Evolutionary conservation across 1,284 basidiomycete species (phyloP).

Genomic region (Lentinula novae-zelandiae): DNA sequence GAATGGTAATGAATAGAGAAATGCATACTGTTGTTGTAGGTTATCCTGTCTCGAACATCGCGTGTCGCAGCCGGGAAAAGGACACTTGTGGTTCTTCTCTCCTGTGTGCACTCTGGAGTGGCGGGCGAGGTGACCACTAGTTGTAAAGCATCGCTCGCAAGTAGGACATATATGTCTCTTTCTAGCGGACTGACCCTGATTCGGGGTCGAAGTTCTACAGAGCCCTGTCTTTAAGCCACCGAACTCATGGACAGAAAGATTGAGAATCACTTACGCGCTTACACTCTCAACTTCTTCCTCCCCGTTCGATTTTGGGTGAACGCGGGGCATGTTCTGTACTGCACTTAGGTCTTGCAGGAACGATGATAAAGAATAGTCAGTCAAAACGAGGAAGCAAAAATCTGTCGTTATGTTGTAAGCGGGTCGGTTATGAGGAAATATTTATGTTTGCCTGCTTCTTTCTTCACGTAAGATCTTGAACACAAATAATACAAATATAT

Average conservation of each 20-base stretch:
- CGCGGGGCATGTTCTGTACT: conserved; percentile 31
- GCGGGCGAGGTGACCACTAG: conserved; percentile 78
- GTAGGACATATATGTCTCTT: conserved; percentile 63
- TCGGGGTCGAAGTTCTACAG: conserved; percentile 17
- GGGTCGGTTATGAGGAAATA: conserved; percentile 25
- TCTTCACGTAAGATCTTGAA: conserved; percentile 21
- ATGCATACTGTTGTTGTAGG: conserved; percentile 76
- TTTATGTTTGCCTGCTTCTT: conserved; percentile 29
- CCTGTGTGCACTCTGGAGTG: conserved; percentile 82
- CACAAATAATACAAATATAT: conserved; percentile 23
- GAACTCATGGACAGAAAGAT: background rate
- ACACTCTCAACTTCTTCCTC: background rate
- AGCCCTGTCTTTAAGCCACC: conserved; percentile 6
- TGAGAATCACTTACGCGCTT: conserved; percentile 8
- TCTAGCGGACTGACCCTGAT: conserved; percentile 27
- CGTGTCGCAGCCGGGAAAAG: conserved; percentile 80
- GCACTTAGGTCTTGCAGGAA: background rate
- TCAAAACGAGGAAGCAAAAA: conserved; percentile 16
- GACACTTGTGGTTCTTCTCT: conserved; percentile 77
- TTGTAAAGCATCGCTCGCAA: conserved; percentile 75
- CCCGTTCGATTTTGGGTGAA: conserved; percentile 25
- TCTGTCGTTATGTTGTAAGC: conserved; percentile 20
- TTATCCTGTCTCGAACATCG: conserved; percentile 80
- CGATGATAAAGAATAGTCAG: background rate
- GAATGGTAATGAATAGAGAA: conserved; percentile 8